These are phyloP conservation scores for Phytophthora megakarya DNA, from an alignment of 352 stramenopile genomes.

Conservation along the genomic window DNA sequence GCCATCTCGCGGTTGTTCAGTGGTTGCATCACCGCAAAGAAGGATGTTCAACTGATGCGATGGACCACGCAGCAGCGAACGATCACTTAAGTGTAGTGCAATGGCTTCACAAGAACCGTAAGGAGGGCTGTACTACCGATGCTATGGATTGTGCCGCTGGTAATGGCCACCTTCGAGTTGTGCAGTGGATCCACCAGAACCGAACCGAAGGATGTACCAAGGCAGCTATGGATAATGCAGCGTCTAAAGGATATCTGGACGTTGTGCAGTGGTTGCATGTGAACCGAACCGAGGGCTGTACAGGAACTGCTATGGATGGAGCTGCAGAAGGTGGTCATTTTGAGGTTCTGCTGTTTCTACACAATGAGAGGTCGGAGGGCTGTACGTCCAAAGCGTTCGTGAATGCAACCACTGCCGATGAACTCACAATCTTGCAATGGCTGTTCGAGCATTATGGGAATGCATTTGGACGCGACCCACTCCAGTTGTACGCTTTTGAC, in stretches of 20 bases:
- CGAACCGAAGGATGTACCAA: constrained; percentile 31
- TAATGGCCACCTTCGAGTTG: constrained; percentile 22
- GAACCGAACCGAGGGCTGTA: constrained; percentile 32
- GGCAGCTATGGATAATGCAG: constrained; percentile 29
- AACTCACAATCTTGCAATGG: constrained; percentile 45
- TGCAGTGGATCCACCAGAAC: constrained; percentile 25
- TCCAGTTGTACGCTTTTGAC: constrained; percentile 42
- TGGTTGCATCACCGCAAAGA: constrained; percentile 34
- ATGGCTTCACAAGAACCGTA: constrained; percentile 28
- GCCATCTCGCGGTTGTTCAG: constrained; percentile 23
- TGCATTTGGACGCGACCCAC: constrained; percentile 32
- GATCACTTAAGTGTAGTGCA: constrained; percentile 28
- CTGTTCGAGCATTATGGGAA: constrained; percentile 40
- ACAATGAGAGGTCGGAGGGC: constrained; percentile 17
- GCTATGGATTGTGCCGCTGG: constrained; percentile 31
- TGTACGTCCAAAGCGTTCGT: constrained; percentile 39
- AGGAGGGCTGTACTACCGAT: constrained; percentile 28
- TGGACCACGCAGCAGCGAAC: constrained; percentile 32
- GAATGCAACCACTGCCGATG: constrained; percentile 37
- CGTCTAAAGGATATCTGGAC: constrained; percentile 20
- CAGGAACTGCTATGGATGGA: constrained; percentile 32
- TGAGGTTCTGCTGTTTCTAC: constrained; percentile 45
- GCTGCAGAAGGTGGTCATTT: constrained; percentile 35
- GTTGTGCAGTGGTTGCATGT: constrained; percentile 33
- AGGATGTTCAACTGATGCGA: constrained; percentile 22